Evolutionary conservation across 2,329 filamentous ascomycete genomes (phyloP).

Genomic region (Colletotrichum noveboracense): DNA sequence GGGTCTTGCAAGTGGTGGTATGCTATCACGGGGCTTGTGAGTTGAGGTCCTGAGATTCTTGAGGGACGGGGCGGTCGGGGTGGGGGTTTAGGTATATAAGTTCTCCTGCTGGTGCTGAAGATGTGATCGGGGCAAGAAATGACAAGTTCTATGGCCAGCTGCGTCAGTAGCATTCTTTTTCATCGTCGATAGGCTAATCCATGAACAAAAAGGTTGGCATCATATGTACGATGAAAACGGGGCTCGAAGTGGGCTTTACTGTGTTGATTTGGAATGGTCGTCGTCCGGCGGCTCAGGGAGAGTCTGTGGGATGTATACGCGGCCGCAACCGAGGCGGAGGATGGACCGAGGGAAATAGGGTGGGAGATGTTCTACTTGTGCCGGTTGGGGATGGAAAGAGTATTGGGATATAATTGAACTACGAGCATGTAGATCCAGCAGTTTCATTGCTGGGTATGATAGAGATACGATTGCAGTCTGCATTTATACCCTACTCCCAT

Average conservation of each 20-base stretch:
- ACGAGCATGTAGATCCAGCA: too few relatives aligned
- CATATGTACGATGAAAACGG: too few relatives aligned
- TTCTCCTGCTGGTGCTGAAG: neutral
- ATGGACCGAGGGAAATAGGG: neutral
- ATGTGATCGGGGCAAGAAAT: neutral
- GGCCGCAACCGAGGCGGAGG: neutral
- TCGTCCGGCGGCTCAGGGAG: neutral
- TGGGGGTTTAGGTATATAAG: neutral
- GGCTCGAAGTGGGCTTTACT: too few relatives aligned
- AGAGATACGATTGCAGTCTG: rapidly evolving
- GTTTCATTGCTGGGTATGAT: neutral
- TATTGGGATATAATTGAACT: neutral
- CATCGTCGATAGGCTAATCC: neutral
- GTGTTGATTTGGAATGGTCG: neutral
- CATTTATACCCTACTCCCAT: neutral
- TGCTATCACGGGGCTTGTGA: neutral
- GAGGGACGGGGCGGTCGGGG: neutral
- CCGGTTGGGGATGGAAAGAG: neutral
- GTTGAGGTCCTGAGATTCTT: neutral
- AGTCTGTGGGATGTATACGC: rapidly evolving
- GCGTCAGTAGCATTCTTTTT: neutral
- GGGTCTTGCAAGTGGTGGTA: neutral
- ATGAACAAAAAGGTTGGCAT: too few relatives aligned
- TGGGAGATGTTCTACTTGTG: rapidly evolving
- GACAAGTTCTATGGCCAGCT: too few relatives aligned